Evolutionary conservation across 257 asterid genomes (phyloP).

Genomic region (Solanum virginianum): DNA sequence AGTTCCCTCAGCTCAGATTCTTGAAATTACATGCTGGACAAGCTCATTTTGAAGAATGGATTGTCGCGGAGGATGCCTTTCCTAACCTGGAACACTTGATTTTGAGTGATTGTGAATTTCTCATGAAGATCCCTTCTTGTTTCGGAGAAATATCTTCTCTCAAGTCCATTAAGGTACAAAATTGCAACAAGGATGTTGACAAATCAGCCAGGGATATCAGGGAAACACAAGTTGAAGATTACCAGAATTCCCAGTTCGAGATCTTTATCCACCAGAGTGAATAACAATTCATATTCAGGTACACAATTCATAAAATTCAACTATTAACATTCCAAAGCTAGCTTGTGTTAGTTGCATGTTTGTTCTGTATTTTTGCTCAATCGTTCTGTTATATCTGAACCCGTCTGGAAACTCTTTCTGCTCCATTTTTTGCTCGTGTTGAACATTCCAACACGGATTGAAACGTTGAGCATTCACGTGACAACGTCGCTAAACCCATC

Average conservation of each 20-base stretch:
- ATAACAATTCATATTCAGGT: too few species aligned
- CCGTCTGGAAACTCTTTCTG: too few species aligned
- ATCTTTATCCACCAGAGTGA: not conserved
- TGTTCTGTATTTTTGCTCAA: too few species aligned
- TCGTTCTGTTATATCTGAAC: too few species aligned
- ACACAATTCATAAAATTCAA: not conserved
- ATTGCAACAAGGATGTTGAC: not conserved
- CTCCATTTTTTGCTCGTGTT: too few species aligned
- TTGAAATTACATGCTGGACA: not conserved
- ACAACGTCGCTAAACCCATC: too few species aligned
- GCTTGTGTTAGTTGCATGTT: too few species aligned
- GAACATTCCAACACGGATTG: too few species aligned
- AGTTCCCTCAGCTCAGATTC: not conserved
- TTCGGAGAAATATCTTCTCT: not conserved
- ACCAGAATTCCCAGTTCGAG: not conserved
- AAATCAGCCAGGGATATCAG: not conserved
- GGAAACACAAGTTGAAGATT: not conserved
- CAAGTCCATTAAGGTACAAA: not conserved
- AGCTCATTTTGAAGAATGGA: not conserved
- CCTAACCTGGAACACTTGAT: not conserved
- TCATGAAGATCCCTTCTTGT: too few species aligned
- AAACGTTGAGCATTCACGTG: too few species aligned
- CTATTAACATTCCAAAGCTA: not conserved
- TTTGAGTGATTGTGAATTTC: not conserved
- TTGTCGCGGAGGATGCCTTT: not conserved